Conservation (phyloP, 345 rosid species). For the Brassica napus region Da-Ae NC_063442.1:45025501-45026000, state of each 20-base stretch:
- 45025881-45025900: neutral
- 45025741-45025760: neutral
- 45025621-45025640: too few species aligned
- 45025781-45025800: neutral
- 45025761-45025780: neutral
- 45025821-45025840: neutral
- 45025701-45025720: too few species aligned
- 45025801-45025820: neutral
- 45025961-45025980: neutral
- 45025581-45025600: neutral
- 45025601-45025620: neutral
- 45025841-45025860: neutral
- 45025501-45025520: too few species aligned
- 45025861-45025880: neutral
- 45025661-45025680: constrained; percentile 90
- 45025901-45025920: too few species aligned
- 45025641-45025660: too few species aligned
- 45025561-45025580: too few species aligned
- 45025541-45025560: neutral
- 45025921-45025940: too few species aligned
- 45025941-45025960: neutral
- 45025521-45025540: too few species aligned
- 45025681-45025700: constrained; percentile 34
- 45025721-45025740: neutral
- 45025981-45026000: neutral